Evolutionary conservation across 352 stramenopile genomes (phyloP).

Genomic region (Thraustochytrium sp.): DNA sequence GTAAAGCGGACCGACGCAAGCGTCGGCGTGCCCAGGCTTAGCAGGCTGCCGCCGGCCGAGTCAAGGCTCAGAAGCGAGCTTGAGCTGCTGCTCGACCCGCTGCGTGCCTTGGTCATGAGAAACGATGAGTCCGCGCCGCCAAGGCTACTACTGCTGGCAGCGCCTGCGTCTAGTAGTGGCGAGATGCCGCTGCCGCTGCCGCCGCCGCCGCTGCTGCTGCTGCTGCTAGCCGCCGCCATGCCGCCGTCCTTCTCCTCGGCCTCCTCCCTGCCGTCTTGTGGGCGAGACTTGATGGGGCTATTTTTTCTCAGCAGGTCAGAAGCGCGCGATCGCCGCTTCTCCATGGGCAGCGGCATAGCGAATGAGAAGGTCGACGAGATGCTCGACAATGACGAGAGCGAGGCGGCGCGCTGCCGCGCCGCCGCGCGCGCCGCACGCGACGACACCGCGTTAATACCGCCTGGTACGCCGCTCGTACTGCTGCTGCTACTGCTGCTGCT

Average conservation of each 20-base stretch:
- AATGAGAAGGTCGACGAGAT: neutral
- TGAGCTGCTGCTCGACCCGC: neutral
- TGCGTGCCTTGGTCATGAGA: neutral
- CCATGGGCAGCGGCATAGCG: neutral
- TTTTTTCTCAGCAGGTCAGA: neutral
- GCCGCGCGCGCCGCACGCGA: neutral
- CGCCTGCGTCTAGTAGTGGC: no score
- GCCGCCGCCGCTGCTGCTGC: no score
- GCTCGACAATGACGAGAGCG: neutral
- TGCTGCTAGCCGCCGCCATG: no score
- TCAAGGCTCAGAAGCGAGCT: neutral
- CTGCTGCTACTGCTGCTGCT: no score
- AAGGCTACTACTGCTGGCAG: no score
- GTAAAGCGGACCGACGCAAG: neutral
- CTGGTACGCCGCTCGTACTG: no score
- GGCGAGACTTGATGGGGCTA: neutral
- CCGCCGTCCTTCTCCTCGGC: neutral
- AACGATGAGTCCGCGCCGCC: no score
- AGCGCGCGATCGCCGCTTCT: neutral
- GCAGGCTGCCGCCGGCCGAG: neutral
- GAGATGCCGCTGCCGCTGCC: no score
- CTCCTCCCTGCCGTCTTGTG: neutral
- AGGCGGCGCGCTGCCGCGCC: neutral
- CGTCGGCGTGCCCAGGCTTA: neutral
- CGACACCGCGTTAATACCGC: neutral